A percentile compares a stretch with the other conserved stretches of the same genome.
phyloP scores from a whole-genome alignment of 1,284 basidiomycete genomes.

The Ganoderma boninense region DNA sequence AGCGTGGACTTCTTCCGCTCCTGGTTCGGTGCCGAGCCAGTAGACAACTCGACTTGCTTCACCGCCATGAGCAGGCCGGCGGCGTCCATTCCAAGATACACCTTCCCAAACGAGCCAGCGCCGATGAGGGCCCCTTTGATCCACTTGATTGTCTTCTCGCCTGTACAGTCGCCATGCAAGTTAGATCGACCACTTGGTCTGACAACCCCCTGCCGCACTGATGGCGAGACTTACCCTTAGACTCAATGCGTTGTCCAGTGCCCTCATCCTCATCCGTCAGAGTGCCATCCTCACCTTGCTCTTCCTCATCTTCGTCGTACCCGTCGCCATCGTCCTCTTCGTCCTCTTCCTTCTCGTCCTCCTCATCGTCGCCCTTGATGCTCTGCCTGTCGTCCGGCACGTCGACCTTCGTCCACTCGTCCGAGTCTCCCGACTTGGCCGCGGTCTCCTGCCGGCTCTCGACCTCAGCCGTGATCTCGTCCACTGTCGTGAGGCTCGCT shows the following conservation, averaged over 20 bases:
- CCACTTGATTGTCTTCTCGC: constrained; percentile 88
- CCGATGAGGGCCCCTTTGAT: constrained; percentile 99
- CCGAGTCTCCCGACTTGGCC: constrained; percentile 57
- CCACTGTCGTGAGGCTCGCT: constrained; percentile 93
- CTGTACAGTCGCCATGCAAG: constrained; percentile 35
- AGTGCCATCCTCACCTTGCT: constrained; percentile 50
- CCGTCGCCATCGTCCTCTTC: constrained; percentile 57
- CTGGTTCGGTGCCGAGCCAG: constrained; percentile 87
- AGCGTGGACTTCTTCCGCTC: constrained; percentile 97
- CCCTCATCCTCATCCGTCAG: constrained; percentile 52
- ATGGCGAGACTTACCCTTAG: constrained; percentile 56
- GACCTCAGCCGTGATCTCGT: constrained; percentile 97
- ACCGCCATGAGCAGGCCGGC: constrained; percentile 98
- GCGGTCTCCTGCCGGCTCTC: constrained; percentile 80
- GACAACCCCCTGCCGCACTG: constrained; percentile 5
- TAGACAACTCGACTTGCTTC: constrained; percentile 97
- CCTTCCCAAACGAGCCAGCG: constrained; percentile 94
- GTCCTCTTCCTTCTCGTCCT: constrained; percentile 42
- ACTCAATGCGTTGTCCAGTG: constrained; percentile 64
- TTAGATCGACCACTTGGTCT: constrained; percentile 13
- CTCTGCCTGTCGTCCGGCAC: constrained; percentile 50
- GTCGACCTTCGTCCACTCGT: constrained; percentile 75
- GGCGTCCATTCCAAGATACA: constrained; percentile 98
- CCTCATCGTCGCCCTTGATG: constrained; percentile 49
- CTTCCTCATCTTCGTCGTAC: constrained; percentile 47